Base-by-base conservation (phyloP, 1,139 yeast species). In the Yamadazyma membranifaciens region DNA sequence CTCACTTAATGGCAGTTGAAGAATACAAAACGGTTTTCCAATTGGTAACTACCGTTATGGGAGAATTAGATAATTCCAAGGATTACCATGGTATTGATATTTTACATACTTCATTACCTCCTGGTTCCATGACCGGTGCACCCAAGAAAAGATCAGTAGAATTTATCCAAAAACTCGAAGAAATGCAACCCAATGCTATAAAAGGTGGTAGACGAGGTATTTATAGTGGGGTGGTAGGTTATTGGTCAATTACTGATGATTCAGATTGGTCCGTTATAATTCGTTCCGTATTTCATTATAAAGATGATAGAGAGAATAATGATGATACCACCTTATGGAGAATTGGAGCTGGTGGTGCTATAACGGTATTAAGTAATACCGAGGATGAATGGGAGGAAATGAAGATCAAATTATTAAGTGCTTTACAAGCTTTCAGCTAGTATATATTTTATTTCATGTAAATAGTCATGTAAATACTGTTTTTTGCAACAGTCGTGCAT, bases 61-160 rank as follows among this genome's bases (percentile, higher is more conserved):
- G 97, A 0, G 60, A 69, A 20, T 67, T 83, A 13, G 49, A 62
- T 10, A 54, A 55, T 13, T 45, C 55, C 2, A 61, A 61, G 0
- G 35, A 32, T 10, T 83, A 75, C 53, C 68, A 74, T 24, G 98
- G 98, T 0, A 69, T 89, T 32, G 98, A 92, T 57, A 69, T 91
- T 5, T 69, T 92, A 14, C 77, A 81, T 17, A 80, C 80, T 44
- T 81, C 96, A 0, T 67, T 94, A 29, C 98, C 99, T 2, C 97
- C 99, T 0, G 99, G 99, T 0, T 91, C 98, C 1, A 94, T 94
- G 99, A 94, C 99, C 0, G 99, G 99, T 3, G 98, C 99, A 0
- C 99, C 99, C 1, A 94, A 94, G 64, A 86, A 83, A 54, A 74
- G 96, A 43, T 87, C 97, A 0, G 96, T 92, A 2, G 94, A 91